Conservation (phyloP, 2,329 filamentous ascomycete species). For the Grosmannia penicillata region DNA sequence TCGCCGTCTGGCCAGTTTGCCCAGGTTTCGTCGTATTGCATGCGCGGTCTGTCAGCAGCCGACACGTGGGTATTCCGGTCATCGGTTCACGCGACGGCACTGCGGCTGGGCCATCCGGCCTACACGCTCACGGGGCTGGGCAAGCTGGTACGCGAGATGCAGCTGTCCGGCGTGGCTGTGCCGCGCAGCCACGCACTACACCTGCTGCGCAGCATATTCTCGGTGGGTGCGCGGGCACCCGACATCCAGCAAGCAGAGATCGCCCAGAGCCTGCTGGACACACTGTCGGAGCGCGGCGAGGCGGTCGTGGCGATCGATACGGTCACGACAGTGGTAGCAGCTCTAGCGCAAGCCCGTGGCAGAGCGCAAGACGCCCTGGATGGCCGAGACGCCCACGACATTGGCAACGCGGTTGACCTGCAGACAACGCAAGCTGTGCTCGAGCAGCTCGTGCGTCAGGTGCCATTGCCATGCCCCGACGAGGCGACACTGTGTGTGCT, state of each 20-base stretch:
- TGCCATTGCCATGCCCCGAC: constrained; percentile 21
- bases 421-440: constrained; percentile 31
- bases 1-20: neutral
- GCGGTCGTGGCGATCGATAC: constrained; percentile 28
- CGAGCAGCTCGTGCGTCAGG: constrained; percentile 26
- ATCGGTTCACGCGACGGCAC: constrained; percentile 15
- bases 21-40: neutral
- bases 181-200: constrained; percentile 19
- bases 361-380: neutral
- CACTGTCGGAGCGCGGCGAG: constrained; percentile 30
- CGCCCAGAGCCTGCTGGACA: constrained; percentile 27
- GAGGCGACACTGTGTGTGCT: constrained; percentile 24
- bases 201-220: constrained; percentile 25
- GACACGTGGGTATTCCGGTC: constrained; percentile 20
- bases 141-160: constrained; percentile 23
- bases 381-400: no score
- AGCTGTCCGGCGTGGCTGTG: constrained; percentile 21
- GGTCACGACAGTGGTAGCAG: constrained; percentile 32
- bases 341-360: constrained; percentile 13
- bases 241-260: constrained; percentile 19
- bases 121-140: constrained; percentile 10
- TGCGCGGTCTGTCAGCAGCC: constrained; percentile 13
- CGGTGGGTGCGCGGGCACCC: constrained; percentile 10
- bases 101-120: constrained; percentile 6
- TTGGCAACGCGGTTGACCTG: constrained; percentile 24